Percentiles rank a stretch among this genome's conserved stretches.
phyloP scores from a whole-genome alignment of 164 flowering plant species.

The Annona squamosa region DNA sequence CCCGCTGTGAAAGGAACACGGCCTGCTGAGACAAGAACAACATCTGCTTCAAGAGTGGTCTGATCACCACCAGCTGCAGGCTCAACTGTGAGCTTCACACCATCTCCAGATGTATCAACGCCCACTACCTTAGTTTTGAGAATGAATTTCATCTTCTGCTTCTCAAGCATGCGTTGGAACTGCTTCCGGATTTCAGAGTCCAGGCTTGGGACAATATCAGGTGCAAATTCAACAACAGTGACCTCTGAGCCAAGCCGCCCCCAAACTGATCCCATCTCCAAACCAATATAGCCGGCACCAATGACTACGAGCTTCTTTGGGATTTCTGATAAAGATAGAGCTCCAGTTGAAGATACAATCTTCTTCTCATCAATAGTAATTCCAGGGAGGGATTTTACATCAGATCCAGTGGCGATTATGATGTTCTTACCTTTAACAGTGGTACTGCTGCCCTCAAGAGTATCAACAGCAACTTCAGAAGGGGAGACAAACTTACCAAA shows the following conservation, averaged over 20 bases:
- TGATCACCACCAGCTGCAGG: conserved; percentile 86
- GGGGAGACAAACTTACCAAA: conserved; percentile 80
- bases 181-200: conserved; percentile 76
- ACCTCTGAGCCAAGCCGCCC: conserved; percentile 83
- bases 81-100: conserved; percentile 70
- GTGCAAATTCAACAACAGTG: conserved; percentile 78
- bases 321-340: conserved; percentile 59
- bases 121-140: conserved; percentile 87
- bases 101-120: conserved; percentile 55
- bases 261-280: conserved; percentile 96
- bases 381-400: conserved; percentile 83
- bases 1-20: conserved; percentile 70
- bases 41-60: conserved; percentile 75
- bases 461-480: conserved; percentile 77
- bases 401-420: conserved; percentile 91
- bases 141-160: conserved; percentile 83
- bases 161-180: conserved; percentile 79
- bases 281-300: conserved; percentile 91
- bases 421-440: conserved; percentile 77
- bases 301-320: conserved; percentile 85
- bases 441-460: conserved; percentile 59
- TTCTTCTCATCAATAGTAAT: conserved; percentile 79
- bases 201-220: conserved; percentile 85
- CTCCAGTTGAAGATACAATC: conserved; percentile 93
- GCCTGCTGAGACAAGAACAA: conserved; percentile 89